phyloP scores from a whole-genome alignment of 83 land plant species.

The Thuja plicata region DNA sequence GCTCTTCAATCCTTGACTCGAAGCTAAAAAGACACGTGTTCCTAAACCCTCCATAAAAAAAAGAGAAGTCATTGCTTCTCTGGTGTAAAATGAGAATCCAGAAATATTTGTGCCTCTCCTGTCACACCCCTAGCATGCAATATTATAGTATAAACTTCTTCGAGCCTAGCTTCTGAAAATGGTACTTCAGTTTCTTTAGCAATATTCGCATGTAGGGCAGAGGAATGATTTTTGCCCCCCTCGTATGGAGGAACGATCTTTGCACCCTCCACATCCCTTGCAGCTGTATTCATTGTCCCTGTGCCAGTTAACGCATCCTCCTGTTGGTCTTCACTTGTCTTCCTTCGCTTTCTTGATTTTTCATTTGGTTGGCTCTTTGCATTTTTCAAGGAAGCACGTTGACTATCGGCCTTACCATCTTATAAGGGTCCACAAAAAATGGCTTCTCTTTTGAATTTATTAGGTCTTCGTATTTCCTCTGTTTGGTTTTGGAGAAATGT shows the following conservation, averaged over 20 bases:
- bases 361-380: background rate
- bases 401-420: background rate
- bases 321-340: background rate
- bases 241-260: background rate
- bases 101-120: background rate
- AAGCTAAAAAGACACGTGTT: too few species aligned
- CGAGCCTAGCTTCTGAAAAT: background rate
- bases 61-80: background rate
- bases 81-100: background rate
- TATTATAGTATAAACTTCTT: background rate
- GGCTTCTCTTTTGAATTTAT: background rate
- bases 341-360: background rate
- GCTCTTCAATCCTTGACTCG: too few species aligned
- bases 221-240: background rate
- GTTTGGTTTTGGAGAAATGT: background rate
- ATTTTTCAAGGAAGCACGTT: background rate
- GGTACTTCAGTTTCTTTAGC: background rate
- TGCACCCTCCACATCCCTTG: background rate
- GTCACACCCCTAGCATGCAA: background rate
- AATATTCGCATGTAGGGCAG: background rate
- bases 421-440: background rate
- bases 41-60: background rate
- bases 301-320: background rate
- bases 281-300: background rate
- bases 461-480: background rate